A percentile compares a stretch with the other conserved stretches of the same genome.
Conservation (phyloP, 768 basidiomycete genomes). For the Lactarius hatsudake region DNA sequence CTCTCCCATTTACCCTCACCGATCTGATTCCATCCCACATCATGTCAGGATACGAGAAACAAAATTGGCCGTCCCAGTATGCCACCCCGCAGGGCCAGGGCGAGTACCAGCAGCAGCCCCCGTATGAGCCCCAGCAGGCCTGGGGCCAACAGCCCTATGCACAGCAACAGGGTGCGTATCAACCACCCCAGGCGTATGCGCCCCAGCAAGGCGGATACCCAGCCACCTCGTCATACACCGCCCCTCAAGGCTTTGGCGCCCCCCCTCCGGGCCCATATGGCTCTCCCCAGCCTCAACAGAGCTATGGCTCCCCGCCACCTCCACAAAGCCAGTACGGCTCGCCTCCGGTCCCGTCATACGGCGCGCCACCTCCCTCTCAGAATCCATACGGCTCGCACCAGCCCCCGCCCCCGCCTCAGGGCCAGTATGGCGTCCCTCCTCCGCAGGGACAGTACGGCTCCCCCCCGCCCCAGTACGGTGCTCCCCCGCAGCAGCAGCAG, state of each 20-base stretch:
- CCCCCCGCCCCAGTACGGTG: background rate
- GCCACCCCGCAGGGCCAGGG: conserved; percentile 7
- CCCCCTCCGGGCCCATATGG: background rate
- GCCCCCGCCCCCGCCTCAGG: background rate
- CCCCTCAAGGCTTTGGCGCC: background rate
- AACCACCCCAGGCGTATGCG: background rate
- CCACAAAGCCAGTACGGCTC: background rate
- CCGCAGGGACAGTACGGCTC: conserved; percentile 1
- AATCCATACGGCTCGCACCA: background rate
- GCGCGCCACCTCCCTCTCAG: background rate
- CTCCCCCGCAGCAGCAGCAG: conserved; percentile 3
- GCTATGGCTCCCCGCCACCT: background rate
- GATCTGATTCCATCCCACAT: conserved; percentile 1
- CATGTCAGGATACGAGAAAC: conserved; percentile 17
- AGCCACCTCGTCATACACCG: background rate
- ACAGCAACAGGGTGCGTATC: background rate
- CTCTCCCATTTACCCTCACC: background rate
- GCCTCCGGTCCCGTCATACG: background rate
- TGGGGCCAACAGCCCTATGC: background rate
- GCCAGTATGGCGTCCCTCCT: conserved; percentile 5
- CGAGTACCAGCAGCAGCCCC: conserved; percentile 8
- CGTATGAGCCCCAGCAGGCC: conserved; percentile 1
- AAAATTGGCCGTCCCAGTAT: conserved; percentile 3
- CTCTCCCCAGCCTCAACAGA: background rate
- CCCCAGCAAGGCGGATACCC: background rate